Evolutionary conservation across 805 yeast genomes (phyloP).

Genomic region (Candida khao-thaluensis): DNA sequence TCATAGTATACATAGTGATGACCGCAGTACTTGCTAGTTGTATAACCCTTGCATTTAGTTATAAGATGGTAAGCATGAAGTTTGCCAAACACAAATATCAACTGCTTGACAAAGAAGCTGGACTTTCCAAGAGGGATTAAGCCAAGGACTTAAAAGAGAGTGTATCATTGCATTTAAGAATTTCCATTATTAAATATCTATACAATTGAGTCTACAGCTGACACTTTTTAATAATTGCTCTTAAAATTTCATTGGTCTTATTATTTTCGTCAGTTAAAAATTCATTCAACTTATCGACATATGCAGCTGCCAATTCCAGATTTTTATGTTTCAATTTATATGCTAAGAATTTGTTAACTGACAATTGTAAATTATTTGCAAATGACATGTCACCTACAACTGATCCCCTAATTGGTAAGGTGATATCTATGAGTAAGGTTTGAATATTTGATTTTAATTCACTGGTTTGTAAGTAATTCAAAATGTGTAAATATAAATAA

Average conservation of each 20-base stretch:
- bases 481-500: constrained; percentile 63
- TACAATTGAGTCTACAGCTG: constrained; percentile 14
- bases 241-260: constrained; percentile 31
- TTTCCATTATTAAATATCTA: neutral
- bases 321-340: constrained; percentile 47
- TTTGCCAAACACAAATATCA: constrained; percentile 19
- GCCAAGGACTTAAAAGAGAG: too few species aligned
- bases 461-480: constrained; percentile 46
- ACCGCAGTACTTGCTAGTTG: constrained; percentile 23
- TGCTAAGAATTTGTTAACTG: constrained; percentile 70
- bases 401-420: constrained; percentile 63
- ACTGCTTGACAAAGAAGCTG: constrained; percentile 25
- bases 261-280: constrained; percentile 19
- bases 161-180: neutral
- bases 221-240: constrained; percentile 41
- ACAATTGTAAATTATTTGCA: constrained; percentile 60
- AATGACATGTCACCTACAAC: constrained; percentile 40
- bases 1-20: constrained; percentile 22
- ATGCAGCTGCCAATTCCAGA: constrained; percentile 30
- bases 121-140: constrained; percentile 9
- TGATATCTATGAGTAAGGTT: constrained; percentile 53
- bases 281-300: constrained; percentile 25
- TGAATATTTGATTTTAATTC: constrained; percentile 40
- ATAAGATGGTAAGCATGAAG: constrained; percentile 22
- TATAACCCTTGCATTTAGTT: constrained; percentile 24